Evolutionary conservation across 495 filamentous ascomycete species (phyloP), one percentile per base, ranked within the genome.

Genomic region (Penicillium egyptiacum): DNA sequence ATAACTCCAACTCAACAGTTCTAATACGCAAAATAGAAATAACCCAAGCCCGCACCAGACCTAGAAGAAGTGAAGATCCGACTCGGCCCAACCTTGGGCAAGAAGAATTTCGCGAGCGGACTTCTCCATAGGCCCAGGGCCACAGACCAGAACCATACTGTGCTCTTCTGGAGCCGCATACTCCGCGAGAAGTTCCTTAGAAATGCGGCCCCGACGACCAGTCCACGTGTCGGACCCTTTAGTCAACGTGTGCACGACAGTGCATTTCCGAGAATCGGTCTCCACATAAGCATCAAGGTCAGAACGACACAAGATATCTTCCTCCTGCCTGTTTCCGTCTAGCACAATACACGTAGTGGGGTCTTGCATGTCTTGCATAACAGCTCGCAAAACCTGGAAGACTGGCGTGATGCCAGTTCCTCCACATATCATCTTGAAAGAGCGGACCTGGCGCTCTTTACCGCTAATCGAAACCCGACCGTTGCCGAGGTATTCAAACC

Each of bases 391-490:
- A 1, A 97, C 90, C 59, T 96, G 89, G 74, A 87, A 96, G 53
- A 97, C 89, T 1, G 93, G 93, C 40, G 93, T 98, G 63, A 98
- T 90, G 3, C 93, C 93, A 3, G 83, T 89, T 35, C 93, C 93
- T 28, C 82, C 93, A 58, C 89, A 94, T 48, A 98, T 88, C 93
- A 98, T 96, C 60, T 86, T 77, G 70, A 98, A 92, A 23, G 78
- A 80, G 40, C 79, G 79, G 1, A 96, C 83, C 2, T 59, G 70
- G 14, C 88, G 70, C 57, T 81, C 71, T 33, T 74, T 76, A 4
- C 83, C 85, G 37, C 83, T 81, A 35, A 96, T 72, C 0, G 77
- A 61, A 56, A 91, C 88, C 9, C 71, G 60, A 0, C 93, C 91
- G 1, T 76, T 68, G 3, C 88, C 88, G 0, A 86, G 71, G 61